These are phyloP conservation scores for Melaleuca alternifolia DNA, from an alignment of 345 rosid species.

Conservation along the genomic window DNA sequence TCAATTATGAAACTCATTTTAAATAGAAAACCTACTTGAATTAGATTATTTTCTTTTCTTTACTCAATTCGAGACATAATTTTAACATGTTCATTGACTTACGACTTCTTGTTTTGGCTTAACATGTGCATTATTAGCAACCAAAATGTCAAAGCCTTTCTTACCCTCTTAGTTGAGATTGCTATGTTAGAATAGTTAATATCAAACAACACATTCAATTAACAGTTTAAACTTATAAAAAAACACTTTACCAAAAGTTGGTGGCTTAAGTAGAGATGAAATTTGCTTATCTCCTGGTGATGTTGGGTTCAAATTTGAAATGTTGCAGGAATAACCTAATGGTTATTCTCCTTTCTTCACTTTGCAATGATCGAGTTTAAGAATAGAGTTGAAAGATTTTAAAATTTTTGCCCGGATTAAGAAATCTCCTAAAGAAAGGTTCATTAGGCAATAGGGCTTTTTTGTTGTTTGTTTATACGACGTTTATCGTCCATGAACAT, in stretches of 20 bases:
- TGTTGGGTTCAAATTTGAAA: neutral
- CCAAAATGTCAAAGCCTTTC: too few relatives aligned
- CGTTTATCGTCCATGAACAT: too few relatives aligned
- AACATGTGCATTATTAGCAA: too few relatives aligned
- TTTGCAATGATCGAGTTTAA: neutral
- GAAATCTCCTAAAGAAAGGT: neutral
- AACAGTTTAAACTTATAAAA: neutral
- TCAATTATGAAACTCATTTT: too few relatives aligned
- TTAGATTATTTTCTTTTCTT: too few relatives aligned
- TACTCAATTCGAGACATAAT: too few relatives aligned
- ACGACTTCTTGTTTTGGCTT: too few relatives aligned
- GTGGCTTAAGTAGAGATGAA: neutral
- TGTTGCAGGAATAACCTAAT: neutral
- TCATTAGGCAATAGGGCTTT: neutral
- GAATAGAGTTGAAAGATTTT: neutral
- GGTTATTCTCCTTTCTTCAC: neutral
- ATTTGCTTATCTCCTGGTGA: neutral
- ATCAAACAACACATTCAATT: neutral
- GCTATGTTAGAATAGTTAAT: neutral
- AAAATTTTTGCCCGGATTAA: neutral
- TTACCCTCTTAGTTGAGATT: too few relatives aligned
- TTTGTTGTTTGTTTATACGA: neutral
- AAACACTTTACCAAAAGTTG: neutral
- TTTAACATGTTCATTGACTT: too few relatives aligned
- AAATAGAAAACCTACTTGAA: too few relatives aligned